A percentile compares a stretch with the other conserved stretches of the same genome.
Conservation (phyloP, 176 grass and related monocot species). For the Thalia dealbata region DNA sequence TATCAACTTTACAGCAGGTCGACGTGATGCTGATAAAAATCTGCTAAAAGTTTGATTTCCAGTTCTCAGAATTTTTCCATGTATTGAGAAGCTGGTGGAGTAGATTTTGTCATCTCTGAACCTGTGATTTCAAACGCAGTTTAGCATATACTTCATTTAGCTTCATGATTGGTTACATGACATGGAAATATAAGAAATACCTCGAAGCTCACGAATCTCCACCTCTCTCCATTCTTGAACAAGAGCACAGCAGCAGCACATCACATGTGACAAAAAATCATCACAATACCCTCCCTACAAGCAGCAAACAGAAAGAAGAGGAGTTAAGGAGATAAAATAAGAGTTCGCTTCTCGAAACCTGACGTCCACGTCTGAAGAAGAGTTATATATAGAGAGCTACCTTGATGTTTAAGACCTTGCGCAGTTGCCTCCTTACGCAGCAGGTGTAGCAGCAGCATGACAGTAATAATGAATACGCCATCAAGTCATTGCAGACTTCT, state of each 20-base stretch:
- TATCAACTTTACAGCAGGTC: no score
- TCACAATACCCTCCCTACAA: slow-evolving; percentile 80
- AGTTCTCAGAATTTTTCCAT: no score
- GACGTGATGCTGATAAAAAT: no score
- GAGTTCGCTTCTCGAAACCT: no score
- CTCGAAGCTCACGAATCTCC: slow-evolving; percentile 52
- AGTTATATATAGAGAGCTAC: slow-evolving; percentile 29
- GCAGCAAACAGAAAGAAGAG: background rate
- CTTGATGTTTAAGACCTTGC: slow-evolving; percentile 59
- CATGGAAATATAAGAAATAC: slow-evolving; percentile 14
- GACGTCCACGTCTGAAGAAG: no score
- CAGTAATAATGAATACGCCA: slow-evolving; percentile 79
- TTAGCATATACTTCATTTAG: no score
- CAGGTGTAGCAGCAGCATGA: slow-evolving; percentile 99
- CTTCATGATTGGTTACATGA: no score
- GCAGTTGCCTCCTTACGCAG: slow-evolving; percentile 76
- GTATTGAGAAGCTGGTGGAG: no score
- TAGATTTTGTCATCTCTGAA: no score
- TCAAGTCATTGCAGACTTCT: slow-evolving; percentile 94
- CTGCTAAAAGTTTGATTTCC: no score
- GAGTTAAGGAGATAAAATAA: background rate
- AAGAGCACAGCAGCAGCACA: slow-evolving; percentile 93
- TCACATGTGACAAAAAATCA: slow-evolving; percentile 85
- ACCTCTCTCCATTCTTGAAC: slow-evolving; percentile 99
- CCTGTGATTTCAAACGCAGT: no score